phyloP scores from a whole-genome alignment of 345 rosid genomes.

The Pseudoturritis turrita region DNA sequence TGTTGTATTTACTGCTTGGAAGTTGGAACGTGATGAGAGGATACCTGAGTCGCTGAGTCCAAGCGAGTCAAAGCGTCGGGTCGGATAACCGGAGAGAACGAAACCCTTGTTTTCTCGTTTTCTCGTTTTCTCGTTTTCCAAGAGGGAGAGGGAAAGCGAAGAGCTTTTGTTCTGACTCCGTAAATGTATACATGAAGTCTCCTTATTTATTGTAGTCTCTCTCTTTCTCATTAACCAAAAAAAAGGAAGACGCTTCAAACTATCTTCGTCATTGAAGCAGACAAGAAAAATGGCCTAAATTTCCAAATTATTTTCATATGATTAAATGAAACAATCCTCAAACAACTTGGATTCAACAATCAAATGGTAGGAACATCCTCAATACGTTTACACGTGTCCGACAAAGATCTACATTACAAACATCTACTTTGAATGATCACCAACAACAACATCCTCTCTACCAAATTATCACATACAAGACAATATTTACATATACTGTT shows the following conservation, averaged over 20 bases:
- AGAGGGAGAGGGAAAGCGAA: background rate
- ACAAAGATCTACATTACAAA: constrained; percentile 22
- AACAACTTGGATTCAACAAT: background rate
- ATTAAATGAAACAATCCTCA: background rate
- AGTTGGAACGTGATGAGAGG: background rate
- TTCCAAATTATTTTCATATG: no score
- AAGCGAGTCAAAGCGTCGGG: background rate
- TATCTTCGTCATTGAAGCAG: no score
- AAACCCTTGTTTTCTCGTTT: background rate
- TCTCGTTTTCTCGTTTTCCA: background rate
- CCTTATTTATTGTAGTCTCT: background rate
- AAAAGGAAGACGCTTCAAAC: no score
- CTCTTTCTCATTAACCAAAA: no score
- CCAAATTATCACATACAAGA: constrained; percentile 1
- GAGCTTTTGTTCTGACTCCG: background rate
- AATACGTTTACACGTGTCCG: constrained; percentile 4
- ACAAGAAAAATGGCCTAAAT: background rate
- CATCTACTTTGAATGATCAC: constrained; percentile 10
- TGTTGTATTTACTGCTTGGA: background rate
- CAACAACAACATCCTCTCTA: background rate
- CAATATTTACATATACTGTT: constrained; percentile 16
- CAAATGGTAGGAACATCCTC: constrained; percentile 10
- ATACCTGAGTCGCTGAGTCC: constrained; percentile 3
- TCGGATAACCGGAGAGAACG: background rate
- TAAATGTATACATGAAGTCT: background rate